Percentiles rank a stretch among this genome's conserved stretches.
These are phyloP conservation scores for Arabis alpina DNA, from an alignment of 345 rosid species.

Conservation along the genomic window DNA sequence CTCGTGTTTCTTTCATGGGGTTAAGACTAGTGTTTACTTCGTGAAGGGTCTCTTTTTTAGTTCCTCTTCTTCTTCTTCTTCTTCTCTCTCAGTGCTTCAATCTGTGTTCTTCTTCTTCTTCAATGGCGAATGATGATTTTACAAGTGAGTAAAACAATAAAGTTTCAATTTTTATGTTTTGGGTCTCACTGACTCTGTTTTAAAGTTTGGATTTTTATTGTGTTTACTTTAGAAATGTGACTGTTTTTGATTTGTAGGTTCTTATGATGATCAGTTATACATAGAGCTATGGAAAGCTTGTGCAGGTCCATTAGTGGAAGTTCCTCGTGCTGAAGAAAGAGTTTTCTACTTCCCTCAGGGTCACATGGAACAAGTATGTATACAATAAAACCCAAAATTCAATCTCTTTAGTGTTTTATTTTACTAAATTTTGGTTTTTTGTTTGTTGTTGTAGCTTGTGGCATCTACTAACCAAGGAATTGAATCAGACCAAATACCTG, in stretches of 20 bases:
- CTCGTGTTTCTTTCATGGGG: conserved; percentile 56
- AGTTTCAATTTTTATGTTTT: neutral
- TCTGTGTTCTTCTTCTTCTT: conserved; percentile 26
- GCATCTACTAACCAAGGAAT: conserved; percentile 86
- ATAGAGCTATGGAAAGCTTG: conserved; percentile 81
- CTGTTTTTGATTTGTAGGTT: conserved; percentile 28
- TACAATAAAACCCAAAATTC: neutral
- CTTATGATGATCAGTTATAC: conserved; percentile 51
- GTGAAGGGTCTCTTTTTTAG: conserved; percentile 8
- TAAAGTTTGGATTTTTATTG: conserved; percentile 31
- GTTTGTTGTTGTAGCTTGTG: conserved; percentile 61
- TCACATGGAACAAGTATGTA: conserved; percentile 72
- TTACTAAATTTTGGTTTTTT: conserved; percentile 10
- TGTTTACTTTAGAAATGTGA: conserved; percentile 19
- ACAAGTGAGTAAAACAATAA: conserved; percentile 44
- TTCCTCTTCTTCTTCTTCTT: neutral
- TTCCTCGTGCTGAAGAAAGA: conserved; percentile 60
- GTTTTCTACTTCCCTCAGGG: conserved; percentile 82
- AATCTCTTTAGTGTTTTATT: neutral
- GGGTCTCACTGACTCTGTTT: conserved; percentile 16
- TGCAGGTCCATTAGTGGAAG: conserved; percentile 77
- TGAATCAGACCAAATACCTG: conserved; percentile 56
- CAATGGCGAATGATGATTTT: conserved; percentile 54
- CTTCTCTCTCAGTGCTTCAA: conserved; percentile 13
- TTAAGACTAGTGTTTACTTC: conserved; percentile 40